Base-by-base conservation (phyloP, 306 rosid genomes). In the Fragaria ananassa region DNA sequence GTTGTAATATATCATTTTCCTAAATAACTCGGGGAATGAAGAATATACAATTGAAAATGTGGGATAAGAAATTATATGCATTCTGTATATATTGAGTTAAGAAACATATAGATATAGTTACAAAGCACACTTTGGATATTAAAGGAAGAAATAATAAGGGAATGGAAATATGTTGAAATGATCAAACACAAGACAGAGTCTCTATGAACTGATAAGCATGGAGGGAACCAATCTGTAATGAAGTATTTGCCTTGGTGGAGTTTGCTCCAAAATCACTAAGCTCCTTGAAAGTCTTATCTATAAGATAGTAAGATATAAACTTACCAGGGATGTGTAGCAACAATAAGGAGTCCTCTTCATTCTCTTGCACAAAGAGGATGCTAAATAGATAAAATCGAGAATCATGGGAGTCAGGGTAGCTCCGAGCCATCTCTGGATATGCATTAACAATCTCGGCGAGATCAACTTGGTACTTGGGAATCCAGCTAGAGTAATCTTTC, bases 401-500 rank as follows among this genome's bases (percentile, higher is more conserved):
- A 4, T 21, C 44, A 17, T 7, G 47, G 63, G 53, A 31, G 10
- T 63, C 54, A 14, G 35, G 51, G 53, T 50, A 50, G 29, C 50
- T 66, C 70, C 5, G 17, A 23, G 73, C 29, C 64, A 72, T 72
- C 41, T 69, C 65, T 13, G 84, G 84, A 44, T 42, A 76, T 19
- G 50, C 50, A 19, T 18, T 51, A 5, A 47, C 11, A 6, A 74
- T 6, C 7, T 74, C 42, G 25, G 72, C 31, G 14, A 81, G 75
- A 65, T 81, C 57, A 13, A 84, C 75, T 10, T 61, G 71, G 64
- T 78, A 81, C 81, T 71, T 81, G 21, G 77, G 76, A 62, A 70
- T 65, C 88, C 88, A 81, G 15, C 74, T 37, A 11, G 83, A 79
- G 60, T 81, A 76, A 46, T 85, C 74, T 8, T 8, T 60, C 54